These are phyloP conservation scores for Physcomitrellopsis africana DNA, from an alignment of 225 moss, liverwort and hornwort species.

Conservation along the genomic window DNA sequence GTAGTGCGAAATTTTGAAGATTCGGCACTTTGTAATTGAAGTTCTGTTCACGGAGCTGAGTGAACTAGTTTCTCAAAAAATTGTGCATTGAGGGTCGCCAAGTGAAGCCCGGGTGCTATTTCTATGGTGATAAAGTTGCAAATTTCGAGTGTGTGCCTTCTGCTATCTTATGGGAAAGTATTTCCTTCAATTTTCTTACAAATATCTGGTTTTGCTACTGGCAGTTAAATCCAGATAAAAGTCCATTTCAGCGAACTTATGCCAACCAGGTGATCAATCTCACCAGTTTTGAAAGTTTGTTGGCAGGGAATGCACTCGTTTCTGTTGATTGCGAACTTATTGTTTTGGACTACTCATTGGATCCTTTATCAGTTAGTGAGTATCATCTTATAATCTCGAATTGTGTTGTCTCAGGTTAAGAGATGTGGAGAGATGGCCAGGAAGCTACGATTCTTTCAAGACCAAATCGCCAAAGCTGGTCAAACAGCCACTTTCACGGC, in stretches of 20 bases:
- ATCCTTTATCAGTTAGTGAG: not conserved
- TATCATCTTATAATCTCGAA: not conserved
- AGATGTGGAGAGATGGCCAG: slow-evolving; percentile 97
- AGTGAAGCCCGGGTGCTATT: no score
- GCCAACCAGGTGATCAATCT: slow-evolving; percentile 79
- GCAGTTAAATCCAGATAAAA: slow-evolving; percentile 98
- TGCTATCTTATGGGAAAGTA: not conserved
- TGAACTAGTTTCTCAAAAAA: no score
- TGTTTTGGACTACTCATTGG: no score
- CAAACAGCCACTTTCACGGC: slow-evolving; percentile 74
- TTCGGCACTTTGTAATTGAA: no score
- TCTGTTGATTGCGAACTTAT: rapidly evolving
- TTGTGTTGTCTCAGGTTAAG: slow-evolving; percentile 61
- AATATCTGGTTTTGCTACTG: slow-evolving; percentile 33
- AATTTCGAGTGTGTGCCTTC: not conserved
- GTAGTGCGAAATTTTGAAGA: no score
- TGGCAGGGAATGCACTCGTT: no score
- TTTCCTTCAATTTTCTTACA: not conserved
- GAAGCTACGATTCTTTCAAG: slow-evolving; percentile 93
- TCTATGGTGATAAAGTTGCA: no score
- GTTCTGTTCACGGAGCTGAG: no score
- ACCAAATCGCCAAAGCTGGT: slow-evolving; percentile 87
- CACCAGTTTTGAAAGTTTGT: not conserved
- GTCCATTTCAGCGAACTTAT: slow-evolving; percentile 98
- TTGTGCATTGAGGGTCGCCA: no score